Base-by-base conservation (phyloP, 2,329 filamentous ascomycete genomes). In the Sporothrix sp. region DNA sequence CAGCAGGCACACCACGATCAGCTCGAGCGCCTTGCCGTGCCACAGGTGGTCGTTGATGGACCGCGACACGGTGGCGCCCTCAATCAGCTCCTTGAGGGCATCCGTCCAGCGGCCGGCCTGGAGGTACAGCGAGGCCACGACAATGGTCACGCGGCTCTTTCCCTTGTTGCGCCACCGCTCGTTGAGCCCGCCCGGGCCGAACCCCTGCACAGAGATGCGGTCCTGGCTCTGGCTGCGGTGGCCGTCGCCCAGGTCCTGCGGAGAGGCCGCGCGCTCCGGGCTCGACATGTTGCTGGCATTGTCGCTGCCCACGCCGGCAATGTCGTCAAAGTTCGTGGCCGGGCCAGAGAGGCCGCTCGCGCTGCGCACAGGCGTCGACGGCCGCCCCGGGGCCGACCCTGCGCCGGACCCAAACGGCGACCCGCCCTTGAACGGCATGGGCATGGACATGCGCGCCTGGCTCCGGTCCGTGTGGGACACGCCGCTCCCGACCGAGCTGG, bases 21-120 rank as follows among this genome's bases (percentile, higher is more conserved):
- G 81, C 63, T 98, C 94, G 18, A 98, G 73, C 1, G 88, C 90
- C 67, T 97, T 97, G 16, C 87, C 93, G 68, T 96, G 88, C 91
- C 93, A 98, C n/a, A 97, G 66, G 66, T 95, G 87, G 66, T 98
- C 93, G 59, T 88, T 90, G 52, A 86, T 78, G 33, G 81, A 82
- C 59, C 87, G 84, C 14, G 88, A 84, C 58, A 84, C 80, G 9
- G 78, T 78, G 2, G 86, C 89, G 49, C 85, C 87, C 54, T 96
- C 91, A 9, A 81, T 73, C 20, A 96, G 76, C 62, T 95, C 87
- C 63, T 81, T 85, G 40, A 97, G 66, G 7, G 91, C 90, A 67
- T 97, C 90, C 43, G 75, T 79, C 89, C 93, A 96, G 55, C 89
- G 81, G 23, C 93, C 93, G 48, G 88, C 85, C 65, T 90, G 85